Conservation (phyloP, 179 eudicot species). For the Pouteria campechiana region DNA sequence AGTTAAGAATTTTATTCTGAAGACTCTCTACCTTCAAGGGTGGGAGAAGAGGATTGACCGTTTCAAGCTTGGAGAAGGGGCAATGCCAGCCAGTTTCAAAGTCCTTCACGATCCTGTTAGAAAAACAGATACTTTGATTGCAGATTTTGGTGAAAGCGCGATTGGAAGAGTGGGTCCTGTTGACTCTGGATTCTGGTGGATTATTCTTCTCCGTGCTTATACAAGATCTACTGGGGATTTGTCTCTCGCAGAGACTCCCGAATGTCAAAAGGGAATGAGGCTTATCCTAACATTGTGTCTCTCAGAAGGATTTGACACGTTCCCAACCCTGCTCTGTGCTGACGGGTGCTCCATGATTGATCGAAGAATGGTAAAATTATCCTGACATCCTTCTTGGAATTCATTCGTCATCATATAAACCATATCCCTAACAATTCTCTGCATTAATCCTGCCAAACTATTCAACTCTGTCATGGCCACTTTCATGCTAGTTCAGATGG, state of each 20-base stretch:
- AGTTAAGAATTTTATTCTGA: constrained; percentile 75
- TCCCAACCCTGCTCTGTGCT: constrained; percentile 87
- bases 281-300: constrained; percentile 69
- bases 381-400: too few species aligned
- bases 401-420: too few species aligned
- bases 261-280: constrained; percentile 94
- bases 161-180: constrained; percentile 97
- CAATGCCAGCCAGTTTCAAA: constrained; percentile 95
- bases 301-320: constrained; percentile 90
- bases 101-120: constrained; percentile 84
- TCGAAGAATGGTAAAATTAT: constrained; percentile 87
- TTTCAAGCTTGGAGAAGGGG: constrained; percentile 93
- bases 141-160: constrained; percentile 96
- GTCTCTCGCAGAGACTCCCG: constrained; percentile 72
- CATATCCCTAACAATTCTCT: too few species aligned
- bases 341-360: constrained; percentile 98
- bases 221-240: constrained; percentile 86
- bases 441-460: too few species aligned
- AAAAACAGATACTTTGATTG: constrained; percentile 68
- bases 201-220: constrained; percentile 85
- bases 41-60: constrained; percentile 92
- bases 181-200: constrained; percentile 99
- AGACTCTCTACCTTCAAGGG: constrained; percentile 86
- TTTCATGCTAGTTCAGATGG: too few species aligned
- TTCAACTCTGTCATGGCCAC: too few species aligned